Evolutionary conservation across 2,329 filamentous ascomycete genomes (phyloP), one percentile per base, ranked within the genome.

Genomic region (Pseudogymnoascus sp.): DNA sequence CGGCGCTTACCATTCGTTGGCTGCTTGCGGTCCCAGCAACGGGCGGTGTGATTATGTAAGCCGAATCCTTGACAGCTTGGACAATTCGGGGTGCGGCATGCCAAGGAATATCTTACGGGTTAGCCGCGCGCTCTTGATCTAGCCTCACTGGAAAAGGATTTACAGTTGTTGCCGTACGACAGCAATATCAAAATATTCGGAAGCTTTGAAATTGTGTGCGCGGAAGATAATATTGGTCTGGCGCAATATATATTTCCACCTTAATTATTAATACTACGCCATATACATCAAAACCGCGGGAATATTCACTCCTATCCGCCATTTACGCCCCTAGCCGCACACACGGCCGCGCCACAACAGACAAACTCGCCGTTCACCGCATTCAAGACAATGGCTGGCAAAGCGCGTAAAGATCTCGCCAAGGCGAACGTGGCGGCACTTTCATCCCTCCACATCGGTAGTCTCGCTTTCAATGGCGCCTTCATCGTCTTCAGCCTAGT

Each of bases 401-500:
- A 58, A 58, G 57, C 57, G 18, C 57, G 57, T 30, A 58, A 58
- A 38, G 57, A 58, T 30, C 81, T 87, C 61, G 94, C 94, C 62
- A 88, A 88, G 68, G 84, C 88, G 75, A 97, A 97, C 75, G 79
- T 83, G 53, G 78, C 84, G 35, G 80, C 88, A 43, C 85, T 99
- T 53, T 89, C 88, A 71, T 90, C 86, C 71, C 90, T 94, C 25
- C 93, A 96, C 73, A 78, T 90, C 61, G 88, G 89, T 64, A 87
- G 90, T 50, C 78, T 90, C 64, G 71, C 77, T 66, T 77, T 95
- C 71, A 91, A 97, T 73, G 70, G 73, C 62, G 71, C 91, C 71
- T 97, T 93, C 78, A 78, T 96, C 62, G 71, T 91, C 59, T 80
- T 88, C 68, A 68, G 83, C 60, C 69, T 88, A 70, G 76, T 89